Percentiles rank a stretch among this genome's conserved stretches.
Evolutionary conservation across 148 eudicot genomes (phyloP).

Genomic region (Spergularia marina): DNA sequence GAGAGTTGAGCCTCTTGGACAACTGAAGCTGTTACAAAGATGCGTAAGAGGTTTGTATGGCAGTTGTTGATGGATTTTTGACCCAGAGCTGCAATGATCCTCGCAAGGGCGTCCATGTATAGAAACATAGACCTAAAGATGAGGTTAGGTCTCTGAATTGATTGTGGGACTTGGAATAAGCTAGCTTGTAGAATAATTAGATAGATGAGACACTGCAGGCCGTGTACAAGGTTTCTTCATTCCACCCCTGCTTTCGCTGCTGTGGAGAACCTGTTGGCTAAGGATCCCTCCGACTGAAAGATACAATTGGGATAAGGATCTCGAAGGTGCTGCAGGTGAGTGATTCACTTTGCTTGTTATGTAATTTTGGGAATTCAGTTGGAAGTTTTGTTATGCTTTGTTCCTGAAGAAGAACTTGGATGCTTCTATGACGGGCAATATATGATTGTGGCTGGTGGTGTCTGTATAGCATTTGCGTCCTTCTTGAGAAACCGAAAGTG

Average conservation of each 20-base stretch:
- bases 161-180: background rate
- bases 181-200: background rate
- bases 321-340: background rate
- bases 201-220: conserved; percentile 4
- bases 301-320: background rate
- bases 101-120: too few relatives aligned
- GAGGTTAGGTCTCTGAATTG: background rate
- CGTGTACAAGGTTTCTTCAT: background rate
- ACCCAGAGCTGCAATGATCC: background rate
- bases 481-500: too few relatives aligned
- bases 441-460: too few relatives aligned
- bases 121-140: background rate
- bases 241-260: background rate
- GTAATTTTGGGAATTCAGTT: background rate
- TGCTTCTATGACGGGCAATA: background rate
- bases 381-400: background rate
- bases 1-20: too few relatives aligned
- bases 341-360: background rate
- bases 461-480: too few relatives aligned
- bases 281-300: background rate
- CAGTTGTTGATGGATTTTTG: background rate
- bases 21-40: too few relatives aligned
- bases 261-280: background rate
- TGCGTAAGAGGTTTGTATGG: background rate
- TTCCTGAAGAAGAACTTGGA: background rate